Evolutionary conservation across 1,284 basidiomycete genomes (phyloP).

Genomic region (Marasmius oreades): DNA sequence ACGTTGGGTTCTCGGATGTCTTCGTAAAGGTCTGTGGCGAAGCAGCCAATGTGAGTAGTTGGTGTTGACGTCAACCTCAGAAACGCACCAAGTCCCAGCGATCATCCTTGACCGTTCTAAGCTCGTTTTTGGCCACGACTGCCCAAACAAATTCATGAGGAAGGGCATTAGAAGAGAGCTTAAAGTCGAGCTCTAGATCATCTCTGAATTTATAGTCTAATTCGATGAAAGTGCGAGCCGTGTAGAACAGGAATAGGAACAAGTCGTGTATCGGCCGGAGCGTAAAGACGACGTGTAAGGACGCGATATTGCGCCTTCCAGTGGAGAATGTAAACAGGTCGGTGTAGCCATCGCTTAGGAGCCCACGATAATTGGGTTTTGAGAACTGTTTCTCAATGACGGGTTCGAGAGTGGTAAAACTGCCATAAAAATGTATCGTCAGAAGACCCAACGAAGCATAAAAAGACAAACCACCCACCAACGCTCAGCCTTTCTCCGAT

Average conservation of each 20-base stretch:
- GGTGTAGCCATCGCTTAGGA: slow-evolving; percentile 64
- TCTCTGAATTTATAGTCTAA: slow-evolving; percentile 70
- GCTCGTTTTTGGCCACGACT: slow-evolving; percentile 75
- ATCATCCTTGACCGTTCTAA: slow-evolving; percentile 61
- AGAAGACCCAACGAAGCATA: neutral
- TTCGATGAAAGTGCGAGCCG: slow-evolving; percentile 63
- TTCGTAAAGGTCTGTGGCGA: slow-evolving; percentile 69
- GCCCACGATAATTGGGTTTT: slow-evolving; percentile 48
- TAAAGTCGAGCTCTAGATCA: slow-evolving; percentile 73
- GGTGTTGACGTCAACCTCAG: neutral
- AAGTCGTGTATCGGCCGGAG: slow-evolving; percentile 83
- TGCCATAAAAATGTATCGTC: slow-evolving; percentile 22
- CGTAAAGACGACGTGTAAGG: slow-evolving; percentile 75
- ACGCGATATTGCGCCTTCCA: slow-evolving; percentile 72
- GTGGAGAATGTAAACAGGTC: slow-evolving; percentile 86
- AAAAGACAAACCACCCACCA: slow-evolving; percentile 39
- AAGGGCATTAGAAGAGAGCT: slow-evolving; percentile 53
- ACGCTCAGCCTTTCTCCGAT: slow-evolving; percentile 50
- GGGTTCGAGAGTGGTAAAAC: slow-evolving; percentile 54
- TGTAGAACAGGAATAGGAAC: slow-evolving; percentile 61
- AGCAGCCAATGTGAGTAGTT: neutral
- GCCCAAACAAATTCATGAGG: slow-evolving; percentile 78
- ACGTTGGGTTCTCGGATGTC: slow-evolving; percentile 59
- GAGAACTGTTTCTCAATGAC: slow-evolving; percentile 69
- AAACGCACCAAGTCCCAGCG: slow-evolving; percentile 83